Percentiles rank a stretch among this genome's conserved stretches.
Conservation (phyloP, 2,329 filamentous ascomycete genomes). For the Zymoseptoria pseudotritici region DNA sequence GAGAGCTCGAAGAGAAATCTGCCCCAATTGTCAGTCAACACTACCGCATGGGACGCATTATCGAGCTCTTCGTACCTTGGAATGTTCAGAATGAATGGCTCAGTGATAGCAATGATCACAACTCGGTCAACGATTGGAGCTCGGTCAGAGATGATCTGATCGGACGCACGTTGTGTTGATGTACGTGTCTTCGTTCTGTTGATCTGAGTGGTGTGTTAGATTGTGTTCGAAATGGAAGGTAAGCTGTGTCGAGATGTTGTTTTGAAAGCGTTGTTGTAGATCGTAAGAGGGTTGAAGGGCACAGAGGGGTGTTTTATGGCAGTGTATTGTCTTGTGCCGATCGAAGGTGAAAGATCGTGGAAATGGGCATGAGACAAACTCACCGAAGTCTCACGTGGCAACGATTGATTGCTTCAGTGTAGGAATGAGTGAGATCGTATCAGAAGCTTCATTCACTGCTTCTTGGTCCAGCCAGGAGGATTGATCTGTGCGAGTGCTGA, state of each 20-base stretch:
- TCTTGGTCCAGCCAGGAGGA: not conserved
- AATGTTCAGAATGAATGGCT: slow-evolving; percentile 1
- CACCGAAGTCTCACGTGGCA: not conserved
- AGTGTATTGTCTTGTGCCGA: not conserved
- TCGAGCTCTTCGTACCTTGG: not conserved
- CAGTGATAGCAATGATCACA: not conserved
- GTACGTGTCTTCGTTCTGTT: not conserved
- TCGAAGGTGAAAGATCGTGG: not conserved
- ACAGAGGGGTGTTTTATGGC: not conserved
- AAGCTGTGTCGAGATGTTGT: not conserved
- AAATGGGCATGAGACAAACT: not conserved
- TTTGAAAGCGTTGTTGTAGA: not conserved
- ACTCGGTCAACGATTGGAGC: slow-evolving; percentile 1
- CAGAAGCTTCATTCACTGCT: not conserved
- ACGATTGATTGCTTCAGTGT: not conserved
- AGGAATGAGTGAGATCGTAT: not conserved
- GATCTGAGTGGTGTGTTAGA: not conserved
- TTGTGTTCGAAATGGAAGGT: not conserved
- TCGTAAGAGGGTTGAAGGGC: not conserved
- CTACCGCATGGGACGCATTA: not conserved
- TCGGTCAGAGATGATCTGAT: not conserved
- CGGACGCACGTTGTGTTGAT: not conserved
- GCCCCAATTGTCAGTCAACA: not conserved
- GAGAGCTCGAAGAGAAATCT: not conserved
- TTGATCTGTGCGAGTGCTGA: not conserved